Evolutionary conservation across 495 filamentous ascomycete genomes (phyloP).

Genomic region (Beverwykella pulmonaria): DNA sequence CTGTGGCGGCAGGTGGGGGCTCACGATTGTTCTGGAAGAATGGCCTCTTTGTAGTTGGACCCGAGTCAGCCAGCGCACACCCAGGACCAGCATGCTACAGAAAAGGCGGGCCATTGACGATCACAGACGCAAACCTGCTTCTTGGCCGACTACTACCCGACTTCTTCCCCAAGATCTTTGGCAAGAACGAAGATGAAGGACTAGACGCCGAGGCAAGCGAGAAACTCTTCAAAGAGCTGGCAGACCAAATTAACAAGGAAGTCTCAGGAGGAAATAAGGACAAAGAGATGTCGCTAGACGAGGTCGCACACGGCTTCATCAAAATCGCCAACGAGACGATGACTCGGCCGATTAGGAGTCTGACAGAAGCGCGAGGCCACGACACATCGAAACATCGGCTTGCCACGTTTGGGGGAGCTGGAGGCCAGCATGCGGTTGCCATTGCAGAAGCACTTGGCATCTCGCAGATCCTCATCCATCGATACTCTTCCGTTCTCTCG

Average conservation of each 20-base stretch:
- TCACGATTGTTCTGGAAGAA: constrained; percentile 89
- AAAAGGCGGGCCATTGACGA: constrained; percentile 88
- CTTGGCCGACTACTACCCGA: constrained; percentile 86
- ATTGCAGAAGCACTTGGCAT: constrained; percentile 91
- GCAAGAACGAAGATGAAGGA: constrained; percentile 84
- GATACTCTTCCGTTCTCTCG: constrained; percentile 91
- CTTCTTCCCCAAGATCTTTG: constrained; percentile 98
- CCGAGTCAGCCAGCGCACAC: constrained; percentile 90
- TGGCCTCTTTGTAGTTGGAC: constrained; percentile 93
- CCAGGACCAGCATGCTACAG: constrained; percentile 94
- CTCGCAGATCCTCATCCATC: constrained; percentile 81
- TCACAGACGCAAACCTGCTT: constrained; percentile 92
- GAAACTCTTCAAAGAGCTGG: constrained; percentile 74
- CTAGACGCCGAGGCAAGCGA: constrained; percentile 78
- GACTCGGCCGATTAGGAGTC: constrained; percentile 86
- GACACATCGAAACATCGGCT: constrained; percentile 88
- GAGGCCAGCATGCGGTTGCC: constrained; percentile 94
- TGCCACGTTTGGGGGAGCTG: constrained; percentile 92
- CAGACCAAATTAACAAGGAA: constrained; percentile 74
- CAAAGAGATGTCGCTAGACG: constrained; percentile 77
- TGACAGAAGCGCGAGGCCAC: constrained; percentile 93
- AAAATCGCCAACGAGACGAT: constrained; percentile 96
- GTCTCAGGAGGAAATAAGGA: constrained; percentile 54
- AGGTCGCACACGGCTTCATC: constrained; percentile 88
- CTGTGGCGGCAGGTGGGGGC: constrained; percentile 91